Conservation (phyloP, 2,329 filamentous ascomycete species). For the Neofusicoccum parvum region DNA sequence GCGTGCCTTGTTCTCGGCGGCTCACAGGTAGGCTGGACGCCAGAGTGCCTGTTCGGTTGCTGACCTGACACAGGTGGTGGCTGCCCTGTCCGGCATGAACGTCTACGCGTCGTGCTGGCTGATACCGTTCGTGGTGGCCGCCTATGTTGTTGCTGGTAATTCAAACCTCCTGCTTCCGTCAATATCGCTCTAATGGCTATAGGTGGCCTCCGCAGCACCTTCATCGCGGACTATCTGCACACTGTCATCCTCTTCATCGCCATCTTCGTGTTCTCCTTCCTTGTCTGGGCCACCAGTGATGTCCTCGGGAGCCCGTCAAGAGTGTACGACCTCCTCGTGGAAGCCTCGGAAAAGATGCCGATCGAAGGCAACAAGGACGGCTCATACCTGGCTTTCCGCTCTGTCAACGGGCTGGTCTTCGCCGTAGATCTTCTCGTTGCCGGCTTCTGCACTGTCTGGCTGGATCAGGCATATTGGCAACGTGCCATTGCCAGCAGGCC, state of each 20-base stretch:
- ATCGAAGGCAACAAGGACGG: slow-evolving; percentile 41
- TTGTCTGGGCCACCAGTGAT: slow-evolving; percentile 50
- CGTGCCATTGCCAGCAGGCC: slow-evolving; percentile 53
- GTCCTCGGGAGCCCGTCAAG: slow-evolving; percentile 46
- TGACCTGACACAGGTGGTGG: slow-evolving; percentile 1
- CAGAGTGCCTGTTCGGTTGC: not conserved
- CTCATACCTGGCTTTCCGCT: slow-evolving; percentile 59
- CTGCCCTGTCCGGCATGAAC: slow-evolving; percentile 49
- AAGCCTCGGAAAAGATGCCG: slow-evolving; percentile 39
- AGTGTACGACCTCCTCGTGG: slow-evolving; percentile 54
- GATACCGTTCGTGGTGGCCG: slow-evolving; percentile 34
- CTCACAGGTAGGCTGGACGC: slow-evolving; percentile 40
- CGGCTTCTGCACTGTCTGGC: slow-evolving; percentile 14
- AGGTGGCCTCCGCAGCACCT: slow-evolving; percentile 29
- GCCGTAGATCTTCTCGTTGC: slow-evolving; percentile 49
- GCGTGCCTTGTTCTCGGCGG: slow-evolving; percentile 57
- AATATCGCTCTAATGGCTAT: no score
- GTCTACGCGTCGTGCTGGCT: slow-evolving; percentile 56
- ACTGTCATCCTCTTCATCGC: slow-evolving; percentile 58
- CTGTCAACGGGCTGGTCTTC: slow-evolving; percentile 54
- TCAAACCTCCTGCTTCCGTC: no score
- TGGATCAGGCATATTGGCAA: slow-evolving; percentile 40
- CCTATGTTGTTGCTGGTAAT: slow-evolving; percentile 25
- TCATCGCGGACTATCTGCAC: slow-evolving; percentile 57
- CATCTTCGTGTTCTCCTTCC: slow-evolving; percentile 52